These are phyloP conservation scores for Zalaria obscura DNA, from an alignment of 2,329 filamentous ascomycete species.

Conservation along the genomic window DNA sequence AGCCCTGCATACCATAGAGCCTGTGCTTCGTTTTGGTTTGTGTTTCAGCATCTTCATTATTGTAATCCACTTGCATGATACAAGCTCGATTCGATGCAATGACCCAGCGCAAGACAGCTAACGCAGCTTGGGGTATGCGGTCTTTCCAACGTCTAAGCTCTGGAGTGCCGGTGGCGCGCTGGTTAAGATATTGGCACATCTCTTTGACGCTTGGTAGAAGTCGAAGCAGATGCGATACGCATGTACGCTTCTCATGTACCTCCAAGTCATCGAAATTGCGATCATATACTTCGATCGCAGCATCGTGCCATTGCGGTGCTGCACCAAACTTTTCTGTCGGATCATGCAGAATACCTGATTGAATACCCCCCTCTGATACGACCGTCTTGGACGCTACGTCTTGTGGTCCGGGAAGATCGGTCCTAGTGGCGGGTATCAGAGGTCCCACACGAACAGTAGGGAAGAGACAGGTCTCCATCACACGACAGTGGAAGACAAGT, in stretches of 20 bases:
- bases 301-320: conserved; percentile 14
- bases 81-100: conserved; percentile 80
- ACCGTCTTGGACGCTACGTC: no score
- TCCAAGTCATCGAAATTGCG: conserved; percentile 43
- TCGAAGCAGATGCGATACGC: conserved; percentile 39
- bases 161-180: conserved; percentile 19
- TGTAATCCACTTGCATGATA: conserved; percentile 57
- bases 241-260: conserved; percentile 30
- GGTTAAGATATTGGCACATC: conserved; percentile 37
- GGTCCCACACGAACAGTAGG: conserved; percentile 22
- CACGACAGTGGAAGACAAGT: conserved; percentile 31
- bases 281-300: conserved; percentile 32
- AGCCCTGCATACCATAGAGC: conserved; percentile 50
- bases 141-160: conserved; percentile 39
- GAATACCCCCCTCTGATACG: no score
- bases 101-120: conserved; percentile 69
- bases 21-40: conserved; percentile 16
- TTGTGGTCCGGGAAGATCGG: not conserved
- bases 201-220: conserved; percentile 46
- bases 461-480: conserved; percentile 30
- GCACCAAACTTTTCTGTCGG: not conserved
- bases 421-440: not conserved
- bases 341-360: not conserved
- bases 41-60: conserved; percentile 4
- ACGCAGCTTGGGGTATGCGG: conserved; percentile 48